Percentiles rank a stretch among this genome's conserved stretches.
Evolutionary conservation across 352 stramenopile species (phyloP).

Genomic region (Globisporangium heterothallicum): DNA sequence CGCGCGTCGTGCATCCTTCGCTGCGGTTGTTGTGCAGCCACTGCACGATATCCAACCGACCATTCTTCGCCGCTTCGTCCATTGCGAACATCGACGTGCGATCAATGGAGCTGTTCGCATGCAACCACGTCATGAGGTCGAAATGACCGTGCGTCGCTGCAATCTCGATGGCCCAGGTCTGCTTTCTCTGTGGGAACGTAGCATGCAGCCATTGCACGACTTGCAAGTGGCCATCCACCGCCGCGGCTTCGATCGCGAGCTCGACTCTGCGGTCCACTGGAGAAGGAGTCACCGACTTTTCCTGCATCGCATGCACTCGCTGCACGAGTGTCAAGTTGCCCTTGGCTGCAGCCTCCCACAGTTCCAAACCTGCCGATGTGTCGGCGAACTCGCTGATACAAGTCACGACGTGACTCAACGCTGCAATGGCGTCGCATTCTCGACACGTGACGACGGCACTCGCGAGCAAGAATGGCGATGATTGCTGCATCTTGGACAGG

Average conservation of each 20-base stretch:
- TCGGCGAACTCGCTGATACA: constrained; percentile 6
- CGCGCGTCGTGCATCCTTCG: neutral
- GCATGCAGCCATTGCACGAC: constrained; percentile 8
- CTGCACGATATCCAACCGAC: neutral
- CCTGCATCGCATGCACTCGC: constrained; percentile 7
- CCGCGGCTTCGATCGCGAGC: constrained; percentile 10
- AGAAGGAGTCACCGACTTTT: neutral
- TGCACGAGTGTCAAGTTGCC: constrained; percentile 11
- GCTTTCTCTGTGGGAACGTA: constrained; percentile 4
- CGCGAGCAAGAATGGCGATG: neutral
- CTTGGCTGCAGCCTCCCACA: neutral
- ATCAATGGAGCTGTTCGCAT: neutral
- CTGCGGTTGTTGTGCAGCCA: neutral
- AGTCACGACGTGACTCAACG: neutral
- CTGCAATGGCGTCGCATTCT: constrained; percentile 1
- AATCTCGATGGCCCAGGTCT: constrained; percentile 10
- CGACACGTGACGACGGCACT: constrained; percentile 8
- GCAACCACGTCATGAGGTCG: neutral
- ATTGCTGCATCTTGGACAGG: too few relatives aligned
- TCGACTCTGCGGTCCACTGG: neutral
- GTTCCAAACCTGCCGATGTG: neutral
- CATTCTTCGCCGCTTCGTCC: neutral
- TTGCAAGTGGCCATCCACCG: constrained; percentile 4
- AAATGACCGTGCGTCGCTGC: constrained; percentile 8
- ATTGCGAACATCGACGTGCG: neutral